phyloP scores from a whole-genome alignment of 768 basidiomycete genomes.

The Hygrocybe punicea region DNA sequence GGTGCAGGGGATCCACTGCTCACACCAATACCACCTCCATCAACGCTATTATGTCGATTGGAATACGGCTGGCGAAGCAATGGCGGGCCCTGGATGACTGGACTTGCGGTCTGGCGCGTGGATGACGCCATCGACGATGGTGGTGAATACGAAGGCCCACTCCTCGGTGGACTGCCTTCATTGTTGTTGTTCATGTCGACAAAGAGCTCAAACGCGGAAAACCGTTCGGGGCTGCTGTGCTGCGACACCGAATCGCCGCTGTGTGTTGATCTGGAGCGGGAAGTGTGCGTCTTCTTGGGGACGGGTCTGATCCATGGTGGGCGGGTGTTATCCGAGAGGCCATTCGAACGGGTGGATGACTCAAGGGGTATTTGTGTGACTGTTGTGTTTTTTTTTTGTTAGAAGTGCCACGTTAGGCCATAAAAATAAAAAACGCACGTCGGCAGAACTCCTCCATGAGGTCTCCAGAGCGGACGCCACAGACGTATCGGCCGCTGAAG shows the following conservation, averaged over 20 bases:
- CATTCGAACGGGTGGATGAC: slow-evolving; percentile 51
- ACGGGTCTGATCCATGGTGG: slow-evolving; percentile 90
- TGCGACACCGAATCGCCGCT: slow-evolving; percentile 46
- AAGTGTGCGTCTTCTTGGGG: slow-evolving; percentile 62
- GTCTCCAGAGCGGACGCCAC: slow-evolving; percentile 86
- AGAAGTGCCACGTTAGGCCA: neutral
- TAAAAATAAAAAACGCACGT: slow-evolving; percentile 44
- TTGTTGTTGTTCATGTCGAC: slow-evolving; percentile 31
- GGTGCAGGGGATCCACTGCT: neutral
- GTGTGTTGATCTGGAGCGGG: slow-evolving; percentile 42
- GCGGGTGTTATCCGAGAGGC: slow-evolving; percentile 46
- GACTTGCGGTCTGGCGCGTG: neutral
- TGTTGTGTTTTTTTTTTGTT: slow-evolving; percentile 24
- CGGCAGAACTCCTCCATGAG: slow-evolving; percentile 95
- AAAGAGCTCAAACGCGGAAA: slow-evolving; percentile 64
- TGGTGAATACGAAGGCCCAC: neutral
- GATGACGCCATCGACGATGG: slow-evolving; percentile 5
- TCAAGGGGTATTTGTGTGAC: slow-evolving; percentile 88
- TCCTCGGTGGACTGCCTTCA: neutral
- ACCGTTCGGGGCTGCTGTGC: slow-evolving; percentile 61
- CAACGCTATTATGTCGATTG: neutral
- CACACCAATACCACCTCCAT: neutral
- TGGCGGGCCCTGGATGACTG: slow-evolving; percentile 1
- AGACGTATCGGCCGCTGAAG: slow-evolving; percentile 90
- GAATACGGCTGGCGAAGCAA: neutral